These are phyloP conservation scores for Blumeria graminis DNA, from an alignment of 2,329 filamentous ascomycete genomes.

Conservation along the genomic window DNA sequence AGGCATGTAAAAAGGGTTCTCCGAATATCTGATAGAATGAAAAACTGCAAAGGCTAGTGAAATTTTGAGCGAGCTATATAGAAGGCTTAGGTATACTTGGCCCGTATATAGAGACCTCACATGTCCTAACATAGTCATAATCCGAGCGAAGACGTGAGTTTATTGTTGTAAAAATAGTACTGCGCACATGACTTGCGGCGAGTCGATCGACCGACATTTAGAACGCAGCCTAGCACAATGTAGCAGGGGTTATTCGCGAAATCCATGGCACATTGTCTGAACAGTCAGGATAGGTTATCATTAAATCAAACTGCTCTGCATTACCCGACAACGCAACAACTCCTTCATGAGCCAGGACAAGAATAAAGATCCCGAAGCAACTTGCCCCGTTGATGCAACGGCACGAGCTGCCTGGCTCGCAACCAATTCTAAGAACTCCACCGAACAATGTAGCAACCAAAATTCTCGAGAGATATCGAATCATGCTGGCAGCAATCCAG, in stretches of 20 bases:
- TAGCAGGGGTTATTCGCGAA: not conserved
- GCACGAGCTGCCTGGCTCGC: constrained; percentile 68
- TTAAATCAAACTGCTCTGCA: too few relatives aligned
- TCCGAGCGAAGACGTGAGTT: too few relatives aligned
- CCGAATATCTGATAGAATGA: too few relatives aligned
- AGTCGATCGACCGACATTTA: not conserved
- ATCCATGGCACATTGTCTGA: not conserved
- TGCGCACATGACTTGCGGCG: not conserved
- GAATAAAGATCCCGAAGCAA: constrained; percentile 14
- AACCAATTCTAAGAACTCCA: constrained; percentile 11
- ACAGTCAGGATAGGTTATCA: not conserved
- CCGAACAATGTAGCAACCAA: not conserved
- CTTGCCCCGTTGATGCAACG: constrained; percentile 77
- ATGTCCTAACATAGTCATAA: too few relatives aligned
- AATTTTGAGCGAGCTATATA: too few relatives aligned
- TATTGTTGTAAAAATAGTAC: too few relatives aligned
- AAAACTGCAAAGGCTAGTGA: too few relatives aligned
- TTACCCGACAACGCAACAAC: not conserved
- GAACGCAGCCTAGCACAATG: not conserved
- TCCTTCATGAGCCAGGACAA: not conserved
- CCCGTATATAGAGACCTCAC: too few relatives aligned
- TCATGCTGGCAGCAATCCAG: not conserved
- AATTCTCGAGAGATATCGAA: not conserved
- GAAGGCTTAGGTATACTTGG: too few relatives aligned
- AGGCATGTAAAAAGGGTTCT: too few relatives aligned